phyloP scores from a whole-genome alignment of 352 stramenopile species.

The Saprolegnia diclina region DNA sequence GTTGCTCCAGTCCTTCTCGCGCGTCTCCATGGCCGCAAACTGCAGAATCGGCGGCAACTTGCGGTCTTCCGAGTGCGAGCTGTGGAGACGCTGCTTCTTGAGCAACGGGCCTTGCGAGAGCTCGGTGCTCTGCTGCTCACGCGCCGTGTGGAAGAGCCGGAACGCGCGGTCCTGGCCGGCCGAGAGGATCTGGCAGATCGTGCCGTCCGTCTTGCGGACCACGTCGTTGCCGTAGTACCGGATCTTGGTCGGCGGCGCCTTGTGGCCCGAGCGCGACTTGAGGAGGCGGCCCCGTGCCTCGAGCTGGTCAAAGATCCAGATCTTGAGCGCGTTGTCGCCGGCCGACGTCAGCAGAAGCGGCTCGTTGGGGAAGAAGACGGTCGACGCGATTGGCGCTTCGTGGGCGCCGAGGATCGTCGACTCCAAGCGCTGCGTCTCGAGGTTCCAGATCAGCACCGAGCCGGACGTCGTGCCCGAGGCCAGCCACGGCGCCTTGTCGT shows the following conservation, averaged over 20 bases:
- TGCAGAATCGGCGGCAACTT: conserved; percentile 89
- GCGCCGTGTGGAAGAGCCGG: conserved; percentile 87
- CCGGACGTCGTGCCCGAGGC: conserved; percentile 61
- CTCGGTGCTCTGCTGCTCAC: conserved; percentile 86
- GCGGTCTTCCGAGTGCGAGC: conserved; percentile 71
- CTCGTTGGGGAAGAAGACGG: conserved; percentile 84
- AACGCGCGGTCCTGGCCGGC: conserved; percentile 87
- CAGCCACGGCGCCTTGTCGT: conserved; percentile 57
- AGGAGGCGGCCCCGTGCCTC: conserved; percentile 81
- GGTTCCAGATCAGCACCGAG: conserved; percentile 88
- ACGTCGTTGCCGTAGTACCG: conserved; percentile 89
- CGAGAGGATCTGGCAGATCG: conserved; percentile 85
- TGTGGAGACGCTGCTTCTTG: conserved; percentile 87
- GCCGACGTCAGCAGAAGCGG: conserved; percentile 82
- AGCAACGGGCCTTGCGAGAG: conserved; percentile 87
- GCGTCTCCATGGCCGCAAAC: conserved; percentile 88
- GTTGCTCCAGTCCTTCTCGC: conserved; percentile 87
- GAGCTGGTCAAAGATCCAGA: conserved; percentile 92
- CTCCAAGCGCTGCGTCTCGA: conserved; percentile 83
- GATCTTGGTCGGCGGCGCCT: conserved; percentile 74
- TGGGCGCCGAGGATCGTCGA: conserved; percentile 72
- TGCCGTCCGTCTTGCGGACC: conserved; percentile 45
- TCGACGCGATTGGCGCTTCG: conserved; percentile 61
- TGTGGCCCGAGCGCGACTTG: conserved; percentile 83
- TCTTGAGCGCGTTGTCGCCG: conserved; percentile 87